Evolutionary conservation across 768 basidiomycete species (phyloP).

Genomic region (Lactifluus volemus): DNA sequence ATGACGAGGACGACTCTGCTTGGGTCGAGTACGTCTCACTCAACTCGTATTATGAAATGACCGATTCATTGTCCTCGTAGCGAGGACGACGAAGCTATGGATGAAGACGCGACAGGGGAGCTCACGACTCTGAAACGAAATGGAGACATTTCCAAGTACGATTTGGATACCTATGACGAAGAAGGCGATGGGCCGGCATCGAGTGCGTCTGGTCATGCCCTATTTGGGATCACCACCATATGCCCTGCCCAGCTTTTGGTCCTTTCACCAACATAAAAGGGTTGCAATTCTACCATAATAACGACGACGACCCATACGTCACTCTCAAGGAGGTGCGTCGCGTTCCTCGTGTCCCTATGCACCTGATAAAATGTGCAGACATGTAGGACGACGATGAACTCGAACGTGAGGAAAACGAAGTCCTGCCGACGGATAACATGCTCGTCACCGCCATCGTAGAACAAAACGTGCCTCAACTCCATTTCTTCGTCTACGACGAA

Average conservation of each 20-base stretch:
- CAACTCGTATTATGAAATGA: conserved; percentile 18
- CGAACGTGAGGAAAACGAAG: conserved; percentile 84
- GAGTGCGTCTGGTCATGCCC: conserved; percentile 22
- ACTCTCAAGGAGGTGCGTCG: conserved; percentile 80
- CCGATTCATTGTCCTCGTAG: conserved; percentile 30
- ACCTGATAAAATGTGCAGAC: not conserved
- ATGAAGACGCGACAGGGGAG: conserved; percentile 35
- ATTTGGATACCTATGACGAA: conserved; percentile 81
- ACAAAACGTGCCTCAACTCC: conserved; percentile 92
- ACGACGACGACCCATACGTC: conserved; percentile 93
- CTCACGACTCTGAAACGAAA: conserved; percentile 24
- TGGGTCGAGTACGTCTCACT: conserved; percentile 82
- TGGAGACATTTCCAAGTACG: conserved; percentile 72
- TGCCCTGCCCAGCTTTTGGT: conserved; percentile 41
- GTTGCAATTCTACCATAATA: conserved; percentile 82
- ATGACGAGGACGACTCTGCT: conserved; percentile 39
- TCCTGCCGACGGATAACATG: conserved; percentile 87
- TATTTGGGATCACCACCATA: conserved; percentile 12
- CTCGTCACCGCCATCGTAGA: conserved; percentile 91
- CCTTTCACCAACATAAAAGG: conserved; percentile 97
- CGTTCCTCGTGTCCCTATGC: conserved; percentile 7
- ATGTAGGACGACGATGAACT: conserved; percentile 61
- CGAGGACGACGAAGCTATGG: conserved; percentile 55
- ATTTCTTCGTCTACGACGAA: conserved; percentile 95
- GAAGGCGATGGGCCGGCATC: conserved; percentile 46